These are phyloP conservation scores for Scleromitrula shiraiana DNA, from an alignment of 2,329 filamentous ascomycete species.

Conservation along the genomic window DNA sequence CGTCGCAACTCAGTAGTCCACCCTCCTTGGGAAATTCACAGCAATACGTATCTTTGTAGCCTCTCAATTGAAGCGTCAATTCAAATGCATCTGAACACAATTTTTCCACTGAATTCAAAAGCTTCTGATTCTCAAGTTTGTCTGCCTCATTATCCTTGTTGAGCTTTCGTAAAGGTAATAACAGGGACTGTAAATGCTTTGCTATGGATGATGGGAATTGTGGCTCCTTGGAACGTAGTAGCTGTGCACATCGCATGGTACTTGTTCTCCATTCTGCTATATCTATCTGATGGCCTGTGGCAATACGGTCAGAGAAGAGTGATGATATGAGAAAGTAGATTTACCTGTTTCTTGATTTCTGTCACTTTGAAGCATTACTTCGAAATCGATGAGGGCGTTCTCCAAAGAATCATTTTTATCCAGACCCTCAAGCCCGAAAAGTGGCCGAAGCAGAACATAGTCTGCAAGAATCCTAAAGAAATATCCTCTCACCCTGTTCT, in stretches of 20 bases:
- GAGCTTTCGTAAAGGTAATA: background rate
- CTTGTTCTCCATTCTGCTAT: background rate
- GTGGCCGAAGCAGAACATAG: background rate
- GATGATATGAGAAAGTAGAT: background rate
- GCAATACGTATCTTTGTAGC: background rate
- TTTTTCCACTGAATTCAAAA: background rate
- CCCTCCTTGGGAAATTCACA: background rate
- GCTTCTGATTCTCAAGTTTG: background rate
- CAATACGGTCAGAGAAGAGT: background rate
- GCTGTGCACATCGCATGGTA: background rate
- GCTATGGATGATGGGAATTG: background rate
- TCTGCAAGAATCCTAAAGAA: background rate
- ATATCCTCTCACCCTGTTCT: background rate
- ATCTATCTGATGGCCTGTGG: background rate
- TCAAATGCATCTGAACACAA: background rate
- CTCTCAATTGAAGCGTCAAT: background rate
- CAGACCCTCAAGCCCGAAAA: background rate
- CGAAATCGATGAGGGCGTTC: background rate
- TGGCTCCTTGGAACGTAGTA: background rate
- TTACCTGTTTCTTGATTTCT: background rate
- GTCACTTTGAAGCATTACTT: background rate
- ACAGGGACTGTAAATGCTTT: background rate
- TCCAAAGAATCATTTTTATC: background rate
- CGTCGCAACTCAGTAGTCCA: background rate
- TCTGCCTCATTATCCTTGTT: background rate